Base-by-base conservation (phyloP, 441 rosid genomes). In the Aquilaria agallochum region DNA sequence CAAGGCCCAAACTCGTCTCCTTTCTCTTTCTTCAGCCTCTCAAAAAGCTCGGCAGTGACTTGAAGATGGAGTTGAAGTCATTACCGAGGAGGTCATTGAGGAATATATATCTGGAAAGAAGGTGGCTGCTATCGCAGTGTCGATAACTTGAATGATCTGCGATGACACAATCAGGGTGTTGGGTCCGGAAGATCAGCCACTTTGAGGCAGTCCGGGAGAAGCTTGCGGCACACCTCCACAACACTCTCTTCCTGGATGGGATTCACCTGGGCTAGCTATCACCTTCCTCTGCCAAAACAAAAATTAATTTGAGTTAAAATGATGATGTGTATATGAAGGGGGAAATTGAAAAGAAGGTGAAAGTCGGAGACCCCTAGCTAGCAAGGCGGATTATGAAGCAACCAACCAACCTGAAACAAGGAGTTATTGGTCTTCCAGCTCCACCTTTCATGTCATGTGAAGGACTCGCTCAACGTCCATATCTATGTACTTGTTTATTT, bases 21-120 rank as follows among this genome's bases (percentile, higher is more conserved):
- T 7, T 61, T 68, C 59, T 72, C 77, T 59, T 60, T 61, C 62
- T 31, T 52, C 48, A 76, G 63, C 55, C 62, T 72, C 56, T 66
- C 70, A 46, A 72, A 75, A 72, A 76, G 56, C 59, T 59, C 1
- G 78, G 64, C 58, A 80, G 56, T 11, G 74, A 72, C 62, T 47
- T 63, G 77, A 80, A 80, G 45, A 83, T 67, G 0, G 78, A 64
- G 75, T 80, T 80, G 80, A 83, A 83, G 65, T 77, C 63, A 59
- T 59, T 58, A 13, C 32, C 48, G 11, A 31, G 50, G 14, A 34
- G 20, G 14, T 51, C 56, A 45, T 83, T 80, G 61, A 80, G 49
- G 66, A 73, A 76, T 11, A 78, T 64, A 76, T 11, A 78, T 64
- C 9, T 44, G 31, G 33, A 74, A 66, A 36, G 74, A 73, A 0